Evolutionary conservation across 2,329 filamentous ascomycete genomes (phyloP).

Genomic region (Paraconiothyrium brasiliense): DNA sequence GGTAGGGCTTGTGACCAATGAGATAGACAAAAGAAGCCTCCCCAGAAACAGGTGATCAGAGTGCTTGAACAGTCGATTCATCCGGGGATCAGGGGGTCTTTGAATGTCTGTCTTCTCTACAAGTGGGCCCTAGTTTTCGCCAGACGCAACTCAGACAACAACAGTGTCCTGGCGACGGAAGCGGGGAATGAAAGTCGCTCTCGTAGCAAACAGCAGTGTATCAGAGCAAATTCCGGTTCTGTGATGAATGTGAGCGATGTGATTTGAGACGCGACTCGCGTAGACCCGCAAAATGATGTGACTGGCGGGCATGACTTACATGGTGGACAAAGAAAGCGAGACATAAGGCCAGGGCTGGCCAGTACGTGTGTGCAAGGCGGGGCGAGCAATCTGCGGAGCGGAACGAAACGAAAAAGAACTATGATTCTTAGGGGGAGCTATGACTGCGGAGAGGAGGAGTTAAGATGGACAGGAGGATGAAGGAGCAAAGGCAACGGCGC

Average conservation of each 20-base stretch:
- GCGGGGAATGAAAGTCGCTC: conserved; percentile 38
- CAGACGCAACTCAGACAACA: conserved; percentile 38
- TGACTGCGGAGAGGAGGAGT: conserved; percentile 40
- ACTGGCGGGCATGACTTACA: conserved; percentile 46
- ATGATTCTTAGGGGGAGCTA: conserved; percentile 34
- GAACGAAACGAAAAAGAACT: conserved; percentile 33
- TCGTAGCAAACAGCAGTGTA: conserved; percentile 42
- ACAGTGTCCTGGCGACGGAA: conserved; percentile 42
- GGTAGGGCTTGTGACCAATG: conserved; percentile 43
- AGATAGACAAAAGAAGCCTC: conserved; percentile 36
- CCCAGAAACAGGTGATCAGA: conserved; percentile 46
- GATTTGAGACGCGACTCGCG: conserved; percentile 41
- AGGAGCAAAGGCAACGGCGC: conserved; percentile 23
- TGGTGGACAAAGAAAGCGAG: conserved; percentile 47
- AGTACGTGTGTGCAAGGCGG: conserved; percentile 33
- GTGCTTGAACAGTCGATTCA: conserved; percentile 48
- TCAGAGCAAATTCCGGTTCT: conserved; percentile 49
- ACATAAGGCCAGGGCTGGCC: conserved; percentile 41
- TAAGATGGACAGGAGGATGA: conserved; percentile 38
- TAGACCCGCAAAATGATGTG: conserved; percentile 45
- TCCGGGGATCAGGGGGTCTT: conserved; percentile 48
- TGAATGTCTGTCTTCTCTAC: conserved; percentile 45
- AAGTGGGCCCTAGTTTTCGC: conserved; percentile 37
- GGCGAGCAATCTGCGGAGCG: conserved; percentile 31
- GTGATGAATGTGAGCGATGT: conserved; percentile 45